These are phyloP conservation scores for Ogataea parapolymorpha DNA, from an alignment of 805 yeast genomes.

Conservation along the genomic window DNA sequence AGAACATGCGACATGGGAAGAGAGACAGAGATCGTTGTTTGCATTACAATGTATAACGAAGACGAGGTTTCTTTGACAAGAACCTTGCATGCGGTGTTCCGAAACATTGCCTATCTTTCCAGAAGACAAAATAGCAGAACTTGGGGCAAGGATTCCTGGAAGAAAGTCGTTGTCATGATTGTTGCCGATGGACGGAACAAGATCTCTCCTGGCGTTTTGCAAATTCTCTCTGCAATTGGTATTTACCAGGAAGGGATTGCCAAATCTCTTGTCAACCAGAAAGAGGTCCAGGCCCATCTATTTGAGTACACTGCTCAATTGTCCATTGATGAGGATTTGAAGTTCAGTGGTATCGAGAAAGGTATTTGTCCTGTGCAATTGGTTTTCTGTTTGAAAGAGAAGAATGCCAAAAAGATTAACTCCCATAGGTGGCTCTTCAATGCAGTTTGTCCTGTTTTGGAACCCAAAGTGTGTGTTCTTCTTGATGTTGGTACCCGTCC, in stretches of 20 bases:
- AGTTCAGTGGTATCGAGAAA: conserved; percentile 86
- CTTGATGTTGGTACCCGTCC: conserved; percentile 98
- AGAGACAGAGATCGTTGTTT: conserved; percentile 87
- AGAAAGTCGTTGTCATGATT: conserved; percentile 87
- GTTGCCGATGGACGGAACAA: conserved; percentile 95
- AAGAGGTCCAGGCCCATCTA: conserved; percentile 87
- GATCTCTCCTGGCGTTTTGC: conserved; percentile 78
- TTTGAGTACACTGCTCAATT: conserved; percentile 97
- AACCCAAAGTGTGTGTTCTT: conserved; percentile 85
- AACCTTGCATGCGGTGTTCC: conserved; percentile 92
- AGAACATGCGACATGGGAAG: conserved; percentile 84
- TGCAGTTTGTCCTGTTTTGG: conserved; percentile 86
- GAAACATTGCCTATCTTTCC: conserved; percentile 83
- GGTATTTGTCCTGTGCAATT: conserved; percentile 94
- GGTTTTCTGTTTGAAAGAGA: conserved; percentile 87
- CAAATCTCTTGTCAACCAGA: conserved; percentile 86
- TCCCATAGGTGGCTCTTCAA: conserved; percentile 98
- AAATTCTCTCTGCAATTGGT: conserved; percentile 90
- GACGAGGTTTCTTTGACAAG: conserved; percentile 86
- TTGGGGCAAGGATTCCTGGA: conserved; percentile 98
- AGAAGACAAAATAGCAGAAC: conserved; percentile 75
- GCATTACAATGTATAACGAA: conserved; percentile 97
- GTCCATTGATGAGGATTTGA: conserved; percentile 83
- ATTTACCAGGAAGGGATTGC: conserved; percentile 97
- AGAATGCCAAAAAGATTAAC: conserved; percentile 88